Evolutionary conservation across 179 eudicot genomes (phyloP).

Genomic region (Nepenthes alata): DNA sequence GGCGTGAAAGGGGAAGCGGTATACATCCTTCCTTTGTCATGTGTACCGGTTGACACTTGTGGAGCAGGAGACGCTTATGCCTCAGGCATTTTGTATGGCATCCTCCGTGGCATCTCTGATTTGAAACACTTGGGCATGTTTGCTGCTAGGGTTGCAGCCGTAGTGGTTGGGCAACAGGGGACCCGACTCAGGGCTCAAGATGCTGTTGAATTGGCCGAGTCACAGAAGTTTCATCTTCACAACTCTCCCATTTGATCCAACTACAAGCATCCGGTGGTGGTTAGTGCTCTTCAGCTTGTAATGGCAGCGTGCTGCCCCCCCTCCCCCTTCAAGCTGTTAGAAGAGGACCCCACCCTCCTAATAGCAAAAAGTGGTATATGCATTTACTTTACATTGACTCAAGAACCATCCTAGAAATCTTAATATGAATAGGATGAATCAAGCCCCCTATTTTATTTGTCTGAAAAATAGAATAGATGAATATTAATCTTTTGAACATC

Average conservation of each 20-base stretch:
- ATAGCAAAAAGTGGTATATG: too few relatives aligned
- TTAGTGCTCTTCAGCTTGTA: not conserved
- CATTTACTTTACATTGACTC: too few relatives aligned
- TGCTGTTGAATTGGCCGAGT: conserved; percentile 58
- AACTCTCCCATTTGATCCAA: conserved; percentile 32
- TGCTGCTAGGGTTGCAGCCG: conserved; percentile 86
- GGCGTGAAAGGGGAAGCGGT: conserved; percentile 87
- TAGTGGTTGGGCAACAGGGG: conserved; percentile 95
- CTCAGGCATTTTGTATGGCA: conserved; percentile 66
- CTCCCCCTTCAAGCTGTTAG: too few relatives aligned
- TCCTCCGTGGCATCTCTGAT: conserved; percentile 65
- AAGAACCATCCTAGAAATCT: too few relatives aligned
- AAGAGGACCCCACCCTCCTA: too few relatives aligned
- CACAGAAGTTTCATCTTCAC: conserved; percentile 36
- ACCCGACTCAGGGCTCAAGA: conserved; percentile 80
- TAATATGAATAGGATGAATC: too few relatives aligned
- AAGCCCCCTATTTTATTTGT: too few relatives aligned
- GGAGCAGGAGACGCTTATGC: conserved; percentile 99
- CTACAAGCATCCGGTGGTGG: not conserved
- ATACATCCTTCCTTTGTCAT: conserved; percentile 81
- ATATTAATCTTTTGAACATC: too few relatives aligned
- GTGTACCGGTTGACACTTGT: conserved; percentile 82
- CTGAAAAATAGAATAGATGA: too few relatives aligned
- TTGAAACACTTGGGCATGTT: conserved; percentile 59
- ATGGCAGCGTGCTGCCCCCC: too few relatives aligned